Evolutionary conservation across 805 yeast species (phyloP), one percentile per base, ranked within the genome.

Genomic region (Schwanniomyces sp.): DNA sequence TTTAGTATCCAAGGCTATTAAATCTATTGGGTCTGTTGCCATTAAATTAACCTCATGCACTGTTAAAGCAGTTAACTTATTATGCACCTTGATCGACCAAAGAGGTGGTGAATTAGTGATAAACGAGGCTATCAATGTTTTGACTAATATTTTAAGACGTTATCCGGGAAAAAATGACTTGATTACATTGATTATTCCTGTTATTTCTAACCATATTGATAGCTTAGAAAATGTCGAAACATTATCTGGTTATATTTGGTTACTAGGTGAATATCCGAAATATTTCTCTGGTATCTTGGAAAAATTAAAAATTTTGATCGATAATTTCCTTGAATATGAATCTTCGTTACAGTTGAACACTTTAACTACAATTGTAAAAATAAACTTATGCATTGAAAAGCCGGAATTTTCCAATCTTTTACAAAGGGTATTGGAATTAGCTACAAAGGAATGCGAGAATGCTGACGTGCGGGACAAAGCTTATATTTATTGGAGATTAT

Each of bases 391-490:
- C 56, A 18, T 28, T 27, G 30, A 46, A 32, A 39, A 40, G 10
- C 37, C 51, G 12, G 16, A 51, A 30, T 69, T 74, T 44, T 72
- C 79, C 27, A 65, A 56, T 21, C 58, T 73, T 21, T 70, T 87
- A 53, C 91, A 86, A 57, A 72, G 70, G 38, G 75, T 83, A 6
- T 74, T 87, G 54, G 85, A 81, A 50, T 62, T 76, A 49, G 82
- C 88, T 8, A 86, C 91, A 4, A 79, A 78, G 48, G 77, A 80
- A 38, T 74, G 86, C 47, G 86, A 85, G 50, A 85, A 85, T 58
- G 81, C 89, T 2, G 95, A 87, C 60, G 86, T 87, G 25, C 76
- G 94, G 63, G 95, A 87, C 62, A 81, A 85, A 70, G 91, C 92
- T 0, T 87, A 79, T 62, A 72, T 87, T 37, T 87, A 86, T 61